Percentiles rank a stretch among this genome's conserved stretches.
phyloP scores from a whole-genome alignment of 1,284 basidiomycete species.

The Microbotryum intermedium region DNA sequence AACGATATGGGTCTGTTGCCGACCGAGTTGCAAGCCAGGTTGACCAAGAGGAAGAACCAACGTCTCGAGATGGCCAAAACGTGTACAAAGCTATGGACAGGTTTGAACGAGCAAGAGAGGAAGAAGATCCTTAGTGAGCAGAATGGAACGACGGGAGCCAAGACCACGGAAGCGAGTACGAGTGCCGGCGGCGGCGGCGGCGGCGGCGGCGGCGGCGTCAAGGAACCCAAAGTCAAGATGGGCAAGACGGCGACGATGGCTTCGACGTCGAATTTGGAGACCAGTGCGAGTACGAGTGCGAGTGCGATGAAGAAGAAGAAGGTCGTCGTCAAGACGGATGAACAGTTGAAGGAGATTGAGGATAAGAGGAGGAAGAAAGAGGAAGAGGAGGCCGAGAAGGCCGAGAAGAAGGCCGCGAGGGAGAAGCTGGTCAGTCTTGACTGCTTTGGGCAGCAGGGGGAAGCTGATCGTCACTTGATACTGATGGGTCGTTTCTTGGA shows the following conservation, averaged over 20 bases:
- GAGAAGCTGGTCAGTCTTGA: background rate
- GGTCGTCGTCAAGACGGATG: constrained; percentile 3
- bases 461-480: constrained; percentile 12
- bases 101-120: background rate
- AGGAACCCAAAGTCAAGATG: constrained; percentile 11
- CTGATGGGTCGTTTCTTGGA: background rate
- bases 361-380: constrained; percentile 1
- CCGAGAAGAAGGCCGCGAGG: constrained; percentile 15
- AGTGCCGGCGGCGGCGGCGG: constrained; percentile 16
- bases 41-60: constrained; percentile 19
- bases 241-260: constrained; percentile 3
- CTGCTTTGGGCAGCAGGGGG: constrained; percentile 9
- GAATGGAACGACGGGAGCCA: constrained; percentile 5
- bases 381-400: constrained; percentile 15
- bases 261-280: background rate
- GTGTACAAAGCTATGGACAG: background rate
- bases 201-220: constrained; percentile 4
- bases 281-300: background rate
- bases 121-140: background rate
- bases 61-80: constrained; percentile 13
- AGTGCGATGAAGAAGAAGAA: constrained; percentile 3
- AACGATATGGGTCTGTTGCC: constrained; percentile 13
- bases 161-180: constrained; percentile 6
- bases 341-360: constrained; percentile 1
- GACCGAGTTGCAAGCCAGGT: constrained; percentile 16